Percentiles rank a stretch among this genome's conserved stretches.
Evolutionary conservation across 2,329 filamentous ascomycete genomes (phyloP).

Genomic region (Calonectria naviculata): DNA sequence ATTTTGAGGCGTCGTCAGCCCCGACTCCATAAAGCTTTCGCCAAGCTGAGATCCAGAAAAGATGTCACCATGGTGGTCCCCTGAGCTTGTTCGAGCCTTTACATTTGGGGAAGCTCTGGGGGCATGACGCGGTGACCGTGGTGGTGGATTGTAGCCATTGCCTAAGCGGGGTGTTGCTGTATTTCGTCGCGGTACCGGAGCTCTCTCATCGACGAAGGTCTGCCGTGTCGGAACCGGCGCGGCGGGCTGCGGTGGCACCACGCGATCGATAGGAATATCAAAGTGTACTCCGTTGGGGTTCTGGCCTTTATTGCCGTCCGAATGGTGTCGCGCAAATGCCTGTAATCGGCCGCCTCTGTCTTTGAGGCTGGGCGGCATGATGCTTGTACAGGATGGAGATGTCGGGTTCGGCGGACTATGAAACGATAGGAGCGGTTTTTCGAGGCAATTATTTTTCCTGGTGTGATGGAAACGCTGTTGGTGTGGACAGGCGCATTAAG

Average conservation of each 20-base stretch:
- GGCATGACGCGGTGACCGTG: constrained; percentile 33
- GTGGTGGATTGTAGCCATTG: constrained; percentile 34
- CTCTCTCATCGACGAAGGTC: constrained; percentile 47
- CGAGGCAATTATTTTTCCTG: constrained; percentile 18
- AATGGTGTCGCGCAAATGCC: constrained; percentile 44
- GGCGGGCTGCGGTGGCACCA: constrained; percentile 29
- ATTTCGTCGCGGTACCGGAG: constrained; percentile 47
- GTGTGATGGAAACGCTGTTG: constrained; percentile 24
- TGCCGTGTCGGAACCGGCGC: constrained; percentile 38
- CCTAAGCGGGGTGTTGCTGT: constrained; percentile 40
- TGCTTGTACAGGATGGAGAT: constrained; percentile 9
- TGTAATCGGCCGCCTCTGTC: constrained; percentile 45
- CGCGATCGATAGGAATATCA: constrained; percentile 31
- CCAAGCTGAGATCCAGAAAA: constrained; percentile 53
- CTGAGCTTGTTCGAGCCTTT: constrained; percentile 23
- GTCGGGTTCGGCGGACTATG: background rate
- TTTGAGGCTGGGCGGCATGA: constrained; percentile 45
- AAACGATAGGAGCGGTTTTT: constrained; percentile 11
- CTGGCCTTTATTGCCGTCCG: constrained; percentile 35
- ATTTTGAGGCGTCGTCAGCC: constrained; percentile 49
- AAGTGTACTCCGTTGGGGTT: constrained; percentile 32
- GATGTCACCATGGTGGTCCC: constrained; percentile 38
- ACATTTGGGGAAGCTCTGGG: constrained; percentile 33
- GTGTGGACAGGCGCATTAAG: constrained; percentile 27
- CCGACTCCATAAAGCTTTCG: constrained; percentile 53